Evolutionary conservation across 257 asterid genomes (phyloP).

Genomic region (Solanum rostratum): DNA sequence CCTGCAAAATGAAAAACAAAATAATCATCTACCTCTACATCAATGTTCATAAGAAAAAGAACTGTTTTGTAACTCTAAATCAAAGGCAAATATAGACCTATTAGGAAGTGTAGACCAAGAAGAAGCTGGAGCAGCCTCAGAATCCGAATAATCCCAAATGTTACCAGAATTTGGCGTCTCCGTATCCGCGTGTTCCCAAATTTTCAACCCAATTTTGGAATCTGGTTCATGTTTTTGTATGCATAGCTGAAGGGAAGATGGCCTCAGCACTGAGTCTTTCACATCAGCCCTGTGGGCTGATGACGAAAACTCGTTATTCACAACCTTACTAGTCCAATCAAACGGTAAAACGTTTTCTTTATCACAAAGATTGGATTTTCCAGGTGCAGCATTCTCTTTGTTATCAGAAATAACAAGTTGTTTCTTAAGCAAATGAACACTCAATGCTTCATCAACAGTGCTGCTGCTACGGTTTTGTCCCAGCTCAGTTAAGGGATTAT

Average conservation of each 20-base stretch:
- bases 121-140: conserved; percentile 88
- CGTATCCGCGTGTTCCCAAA: conserved; percentile 27
- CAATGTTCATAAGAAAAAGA: background rate
- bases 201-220: conserved; percentile 32
- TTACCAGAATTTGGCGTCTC: conserved; percentile 38
- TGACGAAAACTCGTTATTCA: background rate
- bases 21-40: background rate
- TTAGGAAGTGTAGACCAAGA: conserved; percentile 90
- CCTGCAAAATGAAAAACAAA: conserved; percentile 17
- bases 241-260: conserved; percentile 64
- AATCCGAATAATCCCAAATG: conserved; percentile 80
- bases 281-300: background rate
- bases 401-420: conserved; percentile 4
- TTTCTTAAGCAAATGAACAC: conserved; percentile 16
- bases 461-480: conserved; percentile 34
- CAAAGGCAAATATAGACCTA: conserved; percentile 22
- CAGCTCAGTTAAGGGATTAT: conserved; percentile 54
- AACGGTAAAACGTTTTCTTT: conserved; percentile 17
- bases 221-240: conserved; percentile 53
- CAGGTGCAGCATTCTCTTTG: conserved; percentile 38
- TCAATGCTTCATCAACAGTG: conserved; percentile 5
- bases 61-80: background rate
- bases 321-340: conserved; percentile 6
- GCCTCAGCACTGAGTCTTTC: conserved; percentile 36
- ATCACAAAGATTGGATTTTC: conserved; percentile 1